Evolutionary conservation across 345 rosid genomes (phyloP).

Genomic region (Ailanthus altissimus): DNA sequence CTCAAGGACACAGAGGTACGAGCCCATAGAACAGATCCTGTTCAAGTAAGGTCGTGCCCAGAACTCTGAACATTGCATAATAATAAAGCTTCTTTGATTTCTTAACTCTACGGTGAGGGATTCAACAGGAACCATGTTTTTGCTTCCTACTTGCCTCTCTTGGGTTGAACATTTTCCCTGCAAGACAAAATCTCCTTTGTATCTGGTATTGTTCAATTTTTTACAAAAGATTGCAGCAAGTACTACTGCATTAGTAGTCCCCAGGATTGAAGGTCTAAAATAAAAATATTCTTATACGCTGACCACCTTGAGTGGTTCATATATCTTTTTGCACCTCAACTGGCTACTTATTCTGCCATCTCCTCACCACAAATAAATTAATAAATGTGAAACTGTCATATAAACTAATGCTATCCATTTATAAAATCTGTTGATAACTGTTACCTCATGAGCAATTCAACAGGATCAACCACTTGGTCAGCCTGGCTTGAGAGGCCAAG

Average conservation of each 20-base stretch:
- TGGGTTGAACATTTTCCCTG: not conserved
- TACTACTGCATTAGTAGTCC: not conserved
- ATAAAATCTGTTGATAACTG: not conserved
- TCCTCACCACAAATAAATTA: not conserved
- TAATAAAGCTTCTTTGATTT: too few species aligned
- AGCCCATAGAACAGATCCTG: too few species aligned
- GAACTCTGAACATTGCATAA: too few species aligned
- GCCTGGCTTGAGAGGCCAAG: constrained; percentile 46
- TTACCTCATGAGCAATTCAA: constrained; percentile 53
- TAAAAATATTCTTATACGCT: not conserved
- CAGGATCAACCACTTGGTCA: constrained; percentile 48
- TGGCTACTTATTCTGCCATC: not conserved
- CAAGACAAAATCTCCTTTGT: not conserved
- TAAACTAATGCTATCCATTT: not conserved
- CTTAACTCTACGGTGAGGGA: too few species aligned
- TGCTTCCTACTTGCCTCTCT: not conserved
- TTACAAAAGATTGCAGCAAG: not conserved
- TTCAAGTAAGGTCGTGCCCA: too few species aligned
- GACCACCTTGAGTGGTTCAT: not conserved
- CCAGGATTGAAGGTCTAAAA: not conserved
- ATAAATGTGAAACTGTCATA: not conserved
- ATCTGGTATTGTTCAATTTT: not conserved
- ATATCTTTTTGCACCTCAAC: not conserved
- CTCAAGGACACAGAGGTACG: too few species aligned
- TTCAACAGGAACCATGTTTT: not conserved